Percentiles rank a stretch among this genome's conserved stretches.
These are phyloP conservation scores for Eucalyptus brandiana DNA, from an alignment of 345 rosid species.

Conservation along the genomic window DNA sequence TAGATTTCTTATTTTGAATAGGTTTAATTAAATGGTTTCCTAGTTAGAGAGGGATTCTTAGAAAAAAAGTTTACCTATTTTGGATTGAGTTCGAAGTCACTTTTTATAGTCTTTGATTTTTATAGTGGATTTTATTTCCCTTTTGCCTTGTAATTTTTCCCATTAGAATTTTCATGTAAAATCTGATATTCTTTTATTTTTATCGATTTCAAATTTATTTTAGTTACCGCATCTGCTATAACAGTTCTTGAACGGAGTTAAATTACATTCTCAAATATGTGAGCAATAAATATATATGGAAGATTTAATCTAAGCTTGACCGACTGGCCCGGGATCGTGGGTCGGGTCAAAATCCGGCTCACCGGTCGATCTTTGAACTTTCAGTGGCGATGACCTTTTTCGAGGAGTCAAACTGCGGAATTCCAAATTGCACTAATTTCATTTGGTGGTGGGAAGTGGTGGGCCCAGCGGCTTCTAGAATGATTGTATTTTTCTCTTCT, in stretches of 20 bases:
- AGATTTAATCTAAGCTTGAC: neutral
- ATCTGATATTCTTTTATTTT: accelerated
- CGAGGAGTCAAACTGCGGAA: neutral
- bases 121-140: accelerated
- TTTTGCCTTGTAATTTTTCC: accelerated
- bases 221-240: too few relatives aligned
- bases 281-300: neutral
- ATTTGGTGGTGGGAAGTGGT: neutral
- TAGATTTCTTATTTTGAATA: accelerated
- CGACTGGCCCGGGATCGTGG: neutral
- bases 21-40: accelerated
- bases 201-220: too few relatives aligned
- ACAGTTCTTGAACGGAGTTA: neutral
- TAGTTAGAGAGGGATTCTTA: too few relatives aligned
- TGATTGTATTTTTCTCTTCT: neutral
- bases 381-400: neutral
- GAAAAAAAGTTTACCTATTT: too few relatives aligned
- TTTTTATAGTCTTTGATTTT: too few relatives aligned
- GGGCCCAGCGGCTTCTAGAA: neutral
- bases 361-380: neutral
- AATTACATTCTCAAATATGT: neutral
- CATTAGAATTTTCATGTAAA: accelerated
- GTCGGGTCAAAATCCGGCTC: neutral
- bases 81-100: too few relatives aligned
- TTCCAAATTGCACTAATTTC: neutral